Base-by-base conservation (phyloP, 176 grass and related monocot species). In the Ensete glaucum region DNA sequence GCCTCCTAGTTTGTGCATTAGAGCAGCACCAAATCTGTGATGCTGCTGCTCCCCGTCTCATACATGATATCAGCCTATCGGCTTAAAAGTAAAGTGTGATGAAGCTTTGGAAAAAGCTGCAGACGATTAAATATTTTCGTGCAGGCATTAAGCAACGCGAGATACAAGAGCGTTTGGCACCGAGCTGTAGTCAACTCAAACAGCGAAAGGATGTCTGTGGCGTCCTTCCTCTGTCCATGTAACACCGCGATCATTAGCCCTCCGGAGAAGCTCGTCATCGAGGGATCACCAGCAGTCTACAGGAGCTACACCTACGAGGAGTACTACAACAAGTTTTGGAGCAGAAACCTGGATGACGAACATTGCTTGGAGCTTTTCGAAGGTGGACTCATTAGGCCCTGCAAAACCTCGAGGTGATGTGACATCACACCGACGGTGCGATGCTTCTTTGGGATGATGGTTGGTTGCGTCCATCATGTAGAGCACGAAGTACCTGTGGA, bases 91-190 rank as follows among this genome's bases (percentile, higher is more conserved):
- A 43, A 6, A 43, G 34, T 43, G 34, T 6, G 34, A 43, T 43
- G 34, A 43, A 43, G 34, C 34, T 6, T 43, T 43, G 34, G 34
- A 43, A 43, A 43, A 43, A 43, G 21, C 19, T 50, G 22, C 1
- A n/a, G 23, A 25, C 21, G 62, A 65, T 27, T 10, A 10, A 65
- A 23, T 65, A 34, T 77, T n/a, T 50, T 22, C 19, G 1, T 4
- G 63, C 63, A 68, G 65, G 27, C 27, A 12, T 43, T 68, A 8
- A 68, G 65, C 20, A 68, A 68, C 17, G 65, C 26, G 7, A 68
- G 65, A 10, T 68, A 49, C 65, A 68, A 49, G 27, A 68, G 65
- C 65, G 25, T 68, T 34, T 68, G 65, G 65, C 65, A 68, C 27
- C 65, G 65, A 12, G 65, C 65, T 11, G 13, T 68, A 13, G 65